Base-by-base conservation (phyloP, 768 basidiomycete species). In the Podaxis rugospora region DNA sequence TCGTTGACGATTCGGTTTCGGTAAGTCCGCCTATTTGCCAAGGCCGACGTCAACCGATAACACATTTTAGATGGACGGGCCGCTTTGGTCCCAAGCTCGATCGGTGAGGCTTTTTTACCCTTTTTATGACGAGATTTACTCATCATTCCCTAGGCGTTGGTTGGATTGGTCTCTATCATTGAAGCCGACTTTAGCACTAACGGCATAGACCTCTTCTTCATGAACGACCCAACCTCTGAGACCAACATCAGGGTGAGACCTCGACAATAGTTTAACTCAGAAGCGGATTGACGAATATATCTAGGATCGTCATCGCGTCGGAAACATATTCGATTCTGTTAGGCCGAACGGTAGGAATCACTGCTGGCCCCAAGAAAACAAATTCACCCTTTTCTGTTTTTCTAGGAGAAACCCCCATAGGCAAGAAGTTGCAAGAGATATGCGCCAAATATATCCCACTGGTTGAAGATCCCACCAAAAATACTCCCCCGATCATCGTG, bases 1-100 rank as follows among this genome's bases (percentile, higher is more conserved):
- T 67, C 13, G 52, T 69, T 25, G 68, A 69, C 27, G 68, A 69
- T 58, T 69, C 68, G 9, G 55, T 59, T 44, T 69, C 68, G 50
- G 68, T 67, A 42, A 18, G 65, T 32, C 21, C 35, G 16, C 39
- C 32, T 32, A 56, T 9, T 14, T 44, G 28, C 9, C 21, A 42
- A 13, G 25, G 55, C 28, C 28, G 9, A 11, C 6, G n/a, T 7
- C 3, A 28, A 14, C 21, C 5, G 14, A 16, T 46, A 27, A 60
- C 21, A 28, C 7, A 5, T 52, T 13, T 11, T 25, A 68, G 67
- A 68, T 68, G 67, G 60, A 55, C 7, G 67, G 64, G 3, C 40
- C 10, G 7, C 63, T 67, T 13, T 68, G 67, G 67, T 46, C 54
- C 3, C 64, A 66, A 42, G 63, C 67, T 14, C 54, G 64, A 51